A percentile compares a stretch with the other conserved stretches of the same genome.
phyloP scores from a whole-genome alignment of 345 rosid genomes.

The Salix exigua region DNA sequence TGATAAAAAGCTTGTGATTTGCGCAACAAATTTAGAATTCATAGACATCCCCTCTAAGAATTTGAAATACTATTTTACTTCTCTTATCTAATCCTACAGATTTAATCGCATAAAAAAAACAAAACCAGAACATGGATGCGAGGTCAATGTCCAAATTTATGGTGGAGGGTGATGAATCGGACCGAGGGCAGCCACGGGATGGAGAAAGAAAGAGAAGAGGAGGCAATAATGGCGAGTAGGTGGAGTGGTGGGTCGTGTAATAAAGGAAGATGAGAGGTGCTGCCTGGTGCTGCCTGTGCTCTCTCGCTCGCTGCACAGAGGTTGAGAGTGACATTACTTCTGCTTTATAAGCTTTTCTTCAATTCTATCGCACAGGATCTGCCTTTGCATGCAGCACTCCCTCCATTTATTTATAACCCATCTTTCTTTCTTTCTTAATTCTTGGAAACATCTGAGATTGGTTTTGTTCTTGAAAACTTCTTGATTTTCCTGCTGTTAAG shows the following conservation, averaged over 20 bases:
- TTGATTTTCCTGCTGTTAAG: neutral
- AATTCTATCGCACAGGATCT: neutral
- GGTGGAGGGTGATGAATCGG: no score
- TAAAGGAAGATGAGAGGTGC: neutral
- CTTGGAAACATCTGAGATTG: neutral
- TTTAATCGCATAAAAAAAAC: no score
- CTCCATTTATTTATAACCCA: neutral
- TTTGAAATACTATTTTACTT: no score
- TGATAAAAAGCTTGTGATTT: fast-evolving
- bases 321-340: conserved; percentile 1
- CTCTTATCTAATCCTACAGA: no score
- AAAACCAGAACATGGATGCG: no score
- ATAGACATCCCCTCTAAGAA: no score
- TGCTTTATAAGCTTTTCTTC: neutral
- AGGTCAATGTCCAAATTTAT: no score
- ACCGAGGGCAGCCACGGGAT: neutral
- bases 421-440: no score
- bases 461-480: neutral
- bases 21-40: no score
- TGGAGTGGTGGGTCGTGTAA: conserved; percentile 1
- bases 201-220: neutral
- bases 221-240: conserved; percentile 6
- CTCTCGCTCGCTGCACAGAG: no score
- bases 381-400: no score
- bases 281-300: neutral